Base-by-base conservation (phyloP, 352 stramenopile genomes). In the Globisporangium barbulae region DNA sequence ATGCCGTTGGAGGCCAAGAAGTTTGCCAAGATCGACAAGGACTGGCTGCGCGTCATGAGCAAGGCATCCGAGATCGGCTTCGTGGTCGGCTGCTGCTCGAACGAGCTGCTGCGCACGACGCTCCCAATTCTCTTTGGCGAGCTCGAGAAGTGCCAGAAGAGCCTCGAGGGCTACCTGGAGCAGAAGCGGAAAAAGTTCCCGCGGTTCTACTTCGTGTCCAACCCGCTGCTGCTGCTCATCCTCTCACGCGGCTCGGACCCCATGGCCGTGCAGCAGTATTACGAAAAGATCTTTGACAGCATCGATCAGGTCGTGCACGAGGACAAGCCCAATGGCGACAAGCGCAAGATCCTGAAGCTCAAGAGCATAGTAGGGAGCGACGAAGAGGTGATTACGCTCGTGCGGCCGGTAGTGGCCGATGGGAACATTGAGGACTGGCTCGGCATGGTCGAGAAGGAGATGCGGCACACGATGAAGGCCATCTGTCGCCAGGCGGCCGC, bases 161-260 rank as follows among this genome's bases (percentile, higher is more conserved):
- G 78, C 0, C 69, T 97, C 44, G 90, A 97, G 64, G 89, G 89
- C 0, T 97, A 97, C 71, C 67, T 97, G 54, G 89, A 97, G 75
- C 88, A 97, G 53, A 97, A 97, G 64, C 74, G 91, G 21, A 89
- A 88, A 62, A 96, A 91, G 65, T 97, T 97, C 67, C 90, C 90
- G 13, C 80, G 91, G 10, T 97, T 97, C 65, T 97, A 97, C 74
- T 97, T 97, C 47, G 90, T 97, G 1, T 97, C 89, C 1, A 97
- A 97, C 59, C 86, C 90, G n/a, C 74, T 96, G 1, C 64, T 97
- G 47, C 75, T 97, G 8, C 69, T 93, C n/a, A 93, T 97, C 49
- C 67, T 97, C 7, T 96, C 84, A 25, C 83, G 91, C 57, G 90
- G 90, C 8, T 94, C 85, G 0, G 88, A 97, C 57, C 84, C 86